Conservation (phyloP, 2,329 filamentous ascomycete species). For the Teratosphaeria viscida region DNA sequence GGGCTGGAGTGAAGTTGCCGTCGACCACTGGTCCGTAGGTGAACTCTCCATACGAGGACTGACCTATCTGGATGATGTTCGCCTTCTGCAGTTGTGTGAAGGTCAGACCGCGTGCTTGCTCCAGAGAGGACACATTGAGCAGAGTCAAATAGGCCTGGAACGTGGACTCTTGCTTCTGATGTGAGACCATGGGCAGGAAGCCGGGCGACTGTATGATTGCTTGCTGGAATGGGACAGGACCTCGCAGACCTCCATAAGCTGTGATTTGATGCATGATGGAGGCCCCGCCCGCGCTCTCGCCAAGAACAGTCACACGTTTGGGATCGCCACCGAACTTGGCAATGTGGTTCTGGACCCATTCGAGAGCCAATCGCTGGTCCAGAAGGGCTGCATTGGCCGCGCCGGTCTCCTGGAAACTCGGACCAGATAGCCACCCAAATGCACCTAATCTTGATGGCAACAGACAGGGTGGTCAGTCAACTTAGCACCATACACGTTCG, state of each 20-base stretch:
- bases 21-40: slow-evolving; percentile 37
- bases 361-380: slow-evolving; percentile 46
- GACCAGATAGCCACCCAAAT: slow-evolving; percentile 39
- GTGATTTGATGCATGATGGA: slow-evolving; percentile 48
- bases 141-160: slow-evolving; percentile 31
- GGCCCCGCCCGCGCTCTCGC: slow-evolving; percentile 43
- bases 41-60: slow-evolving; percentile 34
- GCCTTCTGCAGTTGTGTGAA: slow-evolving; percentile 32
- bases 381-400: slow-evolving; percentile 41
- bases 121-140: slow-evolving; percentile 35
- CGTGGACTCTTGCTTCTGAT: slow-evolving; percentile 28
- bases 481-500: too few species aligned
- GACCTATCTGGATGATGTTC: slow-evolving; percentile 33
- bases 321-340: slow-evolving; percentile 44
- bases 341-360: slow-evolving; percentile 45
- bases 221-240: slow-evolving; percentile 33
- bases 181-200: slow-evolving; percentile 28
- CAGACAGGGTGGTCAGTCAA: slow-evolving; percentile 6
- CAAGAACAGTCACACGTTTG: slow-evolving; percentile 32
- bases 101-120: slow-evolving; percentile 33
- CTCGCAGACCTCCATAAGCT: slow-evolving; percentile 33
- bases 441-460: slow-evolving; percentile 27
- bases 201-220: slow-evolving; percentile 39
- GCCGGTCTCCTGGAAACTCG: slow-evolving; percentile 33
- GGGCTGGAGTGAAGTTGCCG: slow-evolving; percentile 37